Evolutionary conservation across 2,329 filamentous ascomycete species (phyloP).

Genomic region (Exophiala spinifera): DNA sequence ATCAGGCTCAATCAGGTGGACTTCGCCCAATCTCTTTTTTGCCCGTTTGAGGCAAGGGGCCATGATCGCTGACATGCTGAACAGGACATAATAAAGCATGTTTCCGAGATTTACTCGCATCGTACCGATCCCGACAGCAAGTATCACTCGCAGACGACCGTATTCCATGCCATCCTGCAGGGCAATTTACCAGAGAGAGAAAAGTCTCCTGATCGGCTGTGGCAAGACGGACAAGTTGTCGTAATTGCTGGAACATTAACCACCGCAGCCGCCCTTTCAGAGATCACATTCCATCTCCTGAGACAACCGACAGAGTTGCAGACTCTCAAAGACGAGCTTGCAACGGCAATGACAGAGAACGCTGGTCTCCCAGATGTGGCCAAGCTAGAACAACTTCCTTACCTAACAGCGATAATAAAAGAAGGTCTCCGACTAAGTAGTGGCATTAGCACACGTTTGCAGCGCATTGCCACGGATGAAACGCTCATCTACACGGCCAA

Average conservation of each 20-base stretch:
- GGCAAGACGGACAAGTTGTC: conserved; percentile 34
- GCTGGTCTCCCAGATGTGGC: conserved; percentile 7
- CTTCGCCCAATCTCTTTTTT: too few species aligned
- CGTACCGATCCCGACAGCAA: not conserved
- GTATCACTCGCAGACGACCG: conserved; percentile 22
- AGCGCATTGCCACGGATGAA: conserved; percentile 19
- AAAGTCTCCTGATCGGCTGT: conserved; percentile 36
- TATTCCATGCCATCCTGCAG: conserved; percentile 30
- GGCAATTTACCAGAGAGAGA: conserved; percentile 33
- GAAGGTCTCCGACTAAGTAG: conserved; percentile 33
- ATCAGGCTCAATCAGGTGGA: conserved; percentile 4
- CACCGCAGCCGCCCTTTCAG: conserved; percentile 31
- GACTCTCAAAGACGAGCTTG: conserved; percentile 14
- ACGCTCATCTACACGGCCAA: conserved; percentile 13
- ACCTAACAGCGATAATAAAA: conserved; percentile 33
- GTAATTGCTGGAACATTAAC: conserved; percentile 36
- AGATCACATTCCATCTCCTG: conserved; percentile 33
- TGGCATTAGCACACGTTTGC: conserved; percentile 31
- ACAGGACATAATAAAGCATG: not conserved
- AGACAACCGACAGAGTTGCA: conserved; percentile 4
- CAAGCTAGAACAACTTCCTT: conserved; percentile 31
- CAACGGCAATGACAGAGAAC: not conserved
- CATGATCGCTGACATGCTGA: not conserved
- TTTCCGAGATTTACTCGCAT: conserved; percentile 26
- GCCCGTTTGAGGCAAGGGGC: too few species aligned